Base-by-base conservation (phyloP, 2,329 filamentous ascomycete genomes). In the Ceratocystis destructans region DNA sequence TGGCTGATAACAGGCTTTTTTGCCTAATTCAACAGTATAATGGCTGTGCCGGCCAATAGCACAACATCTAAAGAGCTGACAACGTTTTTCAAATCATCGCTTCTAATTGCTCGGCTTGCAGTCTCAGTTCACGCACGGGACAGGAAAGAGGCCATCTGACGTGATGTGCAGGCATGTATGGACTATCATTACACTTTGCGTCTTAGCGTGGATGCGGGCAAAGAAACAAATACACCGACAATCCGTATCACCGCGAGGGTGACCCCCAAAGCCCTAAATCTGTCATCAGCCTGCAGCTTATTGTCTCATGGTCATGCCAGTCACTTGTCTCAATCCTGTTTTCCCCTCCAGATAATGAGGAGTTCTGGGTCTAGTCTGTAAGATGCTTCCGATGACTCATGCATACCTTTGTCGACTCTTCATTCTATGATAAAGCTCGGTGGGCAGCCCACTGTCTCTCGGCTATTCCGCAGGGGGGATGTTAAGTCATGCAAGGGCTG, bases 361-460 rank as follows among this genome's bases (percentile, higher is more conserved):
- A 41, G 10, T 41, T 17, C 25, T 31, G 2, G 10, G 15, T 46
- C 41, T 41, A 50, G 61, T 45, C 62, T 64, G 45, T 53, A 31
- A 64, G 25, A 64, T 37, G 25, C 44, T 5, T 8, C 10, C 15
- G 22, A 64, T 64, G 37, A 64, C 62, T 64, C 62, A 64, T 17
- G 8, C 17, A 20, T 22, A n/a, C n/a, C 17, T 22, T 8, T 5
- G 25, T 37, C 72, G 74, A 76, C 76, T 73, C 74, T 71, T 65
- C 55, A 37, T 25, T 37, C 28, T 4, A 22, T 59, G 28, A 20
- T 37, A 31, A 37, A 37, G n/a, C 15, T 37, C 25, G 15, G 28
- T 37, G 55, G 17, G 28, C 31, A 33, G 15, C 55, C 31, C 31
- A 37, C 28, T 37, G 25, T 37, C 55, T 20, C 31, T 59, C 55